Base-by-base conservation (phyloP, 306 rosid species). In the Pyrus pyrifolia region DNA sequence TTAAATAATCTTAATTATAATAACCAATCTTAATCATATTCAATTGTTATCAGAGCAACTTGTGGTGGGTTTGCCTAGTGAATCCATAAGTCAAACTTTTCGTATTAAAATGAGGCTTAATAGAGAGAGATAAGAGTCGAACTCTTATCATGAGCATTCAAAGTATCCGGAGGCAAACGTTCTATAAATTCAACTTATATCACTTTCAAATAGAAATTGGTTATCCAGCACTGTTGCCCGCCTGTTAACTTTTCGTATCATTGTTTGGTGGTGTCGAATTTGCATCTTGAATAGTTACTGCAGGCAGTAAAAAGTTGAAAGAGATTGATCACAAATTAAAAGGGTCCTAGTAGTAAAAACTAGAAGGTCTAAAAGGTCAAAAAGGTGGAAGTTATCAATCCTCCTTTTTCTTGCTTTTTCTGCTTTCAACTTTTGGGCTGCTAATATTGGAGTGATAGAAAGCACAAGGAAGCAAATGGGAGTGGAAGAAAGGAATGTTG, bases 361-460 rank as follows among this genome's bases (percentile, higher is more conserved):
- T 1, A 40, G 12, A 68, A 57, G 60, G 44, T n/a, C 8, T 19
- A 72, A 45, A 51, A 49, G 66, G 21, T 25, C 5, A 64, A 30
- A 30, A 74, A 31, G 46, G 27, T 35, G 31, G 3, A 58, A 67
- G 11, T 52, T 77, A 42, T 67, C 66, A 33, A 25, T 22, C 27
- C 10, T 23, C 9, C 23, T 71, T 5, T 21, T 63, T 25, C 58
- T 33, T 11, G 15, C 29, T 14, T 40, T 30, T 33, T 3, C 4
- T 30, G 51, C 15, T 44, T 58, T 73, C 55, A 51, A 73, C 78
- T 78, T 82, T 78, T 72, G 8, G 78, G 68, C 70, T 67, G 66
- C 42, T 71, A 66, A 49, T 57, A 80, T 65, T 72, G 68, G 78
- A 73, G 73, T 13, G 58, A 75, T 7, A 67, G 31, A 76, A 57